Percentiles rank a stretch among this genome's conserved stretches.
phyloP scores from a whole-genome alignment of 805 yeast genomes.

The Candida mattraensis region DNA sequence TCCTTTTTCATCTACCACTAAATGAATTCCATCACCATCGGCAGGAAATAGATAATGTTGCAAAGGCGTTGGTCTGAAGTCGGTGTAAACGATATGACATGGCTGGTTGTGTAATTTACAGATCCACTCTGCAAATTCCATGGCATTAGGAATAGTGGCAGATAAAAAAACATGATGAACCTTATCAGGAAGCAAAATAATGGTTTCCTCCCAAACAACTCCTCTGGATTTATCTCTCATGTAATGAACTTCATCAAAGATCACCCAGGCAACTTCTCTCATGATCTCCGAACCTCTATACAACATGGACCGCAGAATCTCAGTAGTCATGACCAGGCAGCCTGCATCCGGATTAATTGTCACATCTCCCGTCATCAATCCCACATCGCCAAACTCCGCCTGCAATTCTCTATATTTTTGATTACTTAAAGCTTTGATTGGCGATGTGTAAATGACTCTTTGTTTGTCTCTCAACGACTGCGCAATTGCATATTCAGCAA shows the following conservation, averaged over 20 bases:
- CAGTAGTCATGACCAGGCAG: constrained; percentile 98
- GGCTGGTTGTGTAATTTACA: constrained; percentile 94
- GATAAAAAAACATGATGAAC: constrained; percentile 92
- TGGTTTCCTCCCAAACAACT: constrained; percentile 99
- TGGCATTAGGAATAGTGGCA: constrained; percentile 96
- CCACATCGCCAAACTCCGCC: constrained; percentile 95
- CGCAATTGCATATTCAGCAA: constrained; percentile 96
- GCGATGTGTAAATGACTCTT: constrained; percentile 93
- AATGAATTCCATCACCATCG: constrained; percentile 96
- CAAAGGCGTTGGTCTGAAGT: constrained; percentile 97
- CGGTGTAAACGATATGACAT: constrained; percentile 97
- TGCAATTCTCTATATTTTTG: constrained; percentile 90
- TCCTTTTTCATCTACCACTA: constrained; percentile 97
- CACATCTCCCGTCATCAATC: constrained; percentile 98
- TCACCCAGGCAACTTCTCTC: constrained; percentile 99
- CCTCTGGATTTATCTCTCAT: constrained; percentile 98
- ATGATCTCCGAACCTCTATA: constrained; percentile 97
- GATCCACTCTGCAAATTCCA: constrained; percentile 99
- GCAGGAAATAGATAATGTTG: constrained; percentile 98
- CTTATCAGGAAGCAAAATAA: constrained; percentile 91
- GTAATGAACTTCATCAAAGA: constrained; percentile 97
- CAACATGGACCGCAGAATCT: constrained; percentile 93
- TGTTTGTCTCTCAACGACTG: constrained; percentile 90
- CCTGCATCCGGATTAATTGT: constrained; percentile 98
- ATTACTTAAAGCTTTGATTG: constrained; percentile 91